Conservation (phyloP, 2,329 filamentous ascomycete species). For the Epichloe aotearoae region DNA sequence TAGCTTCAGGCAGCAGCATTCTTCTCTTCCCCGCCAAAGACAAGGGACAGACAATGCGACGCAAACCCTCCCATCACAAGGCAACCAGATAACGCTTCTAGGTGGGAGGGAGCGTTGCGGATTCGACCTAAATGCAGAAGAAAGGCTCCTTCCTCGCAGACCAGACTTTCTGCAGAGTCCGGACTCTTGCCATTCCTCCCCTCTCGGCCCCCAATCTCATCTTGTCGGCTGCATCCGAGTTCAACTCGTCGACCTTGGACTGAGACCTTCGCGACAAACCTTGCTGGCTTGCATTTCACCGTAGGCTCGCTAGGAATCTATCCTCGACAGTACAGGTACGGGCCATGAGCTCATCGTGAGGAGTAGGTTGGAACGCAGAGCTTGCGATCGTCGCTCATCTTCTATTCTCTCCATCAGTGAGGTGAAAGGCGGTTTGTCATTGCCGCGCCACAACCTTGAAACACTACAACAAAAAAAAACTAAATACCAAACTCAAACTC, state of each 20-base stretch:
- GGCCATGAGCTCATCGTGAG: neutral
- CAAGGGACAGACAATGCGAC: neutral
- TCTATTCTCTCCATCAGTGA: too few species aligned
- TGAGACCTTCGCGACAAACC: neutral
- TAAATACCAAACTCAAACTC: neutral
- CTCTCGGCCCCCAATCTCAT: neutral
- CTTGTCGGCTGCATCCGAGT: neutral
- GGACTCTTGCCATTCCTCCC: neutral
- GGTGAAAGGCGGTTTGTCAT: too few species aligned
- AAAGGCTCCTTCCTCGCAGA: too few species aligned
- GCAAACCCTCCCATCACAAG: slow-evolving; percentile 2
- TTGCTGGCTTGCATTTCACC: neutral
- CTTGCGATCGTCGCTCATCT: neutral
- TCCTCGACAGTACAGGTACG: neutral
- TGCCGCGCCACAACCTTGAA: too few species aligned
- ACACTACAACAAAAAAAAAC: too few species aligned
- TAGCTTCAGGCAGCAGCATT: slow-evolving; percentile 11
- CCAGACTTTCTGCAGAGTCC: neutral
- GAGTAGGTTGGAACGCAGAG: neutral
- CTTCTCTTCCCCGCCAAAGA: neutral
- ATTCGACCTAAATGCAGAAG: neutral
- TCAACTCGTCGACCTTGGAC: neutral
- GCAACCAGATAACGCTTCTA: slow-evolving; percentile 4
- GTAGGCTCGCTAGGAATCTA: neutral
- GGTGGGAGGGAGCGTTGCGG: neutral